A percentile compares a stretch with the other conserved stretches of the same genome.
These are phyloP conservation scores for Septoria petroselini DNA, from an alignment of 2,329 filamentous ascomycete species.

Conservation along the genomic window DNA sequence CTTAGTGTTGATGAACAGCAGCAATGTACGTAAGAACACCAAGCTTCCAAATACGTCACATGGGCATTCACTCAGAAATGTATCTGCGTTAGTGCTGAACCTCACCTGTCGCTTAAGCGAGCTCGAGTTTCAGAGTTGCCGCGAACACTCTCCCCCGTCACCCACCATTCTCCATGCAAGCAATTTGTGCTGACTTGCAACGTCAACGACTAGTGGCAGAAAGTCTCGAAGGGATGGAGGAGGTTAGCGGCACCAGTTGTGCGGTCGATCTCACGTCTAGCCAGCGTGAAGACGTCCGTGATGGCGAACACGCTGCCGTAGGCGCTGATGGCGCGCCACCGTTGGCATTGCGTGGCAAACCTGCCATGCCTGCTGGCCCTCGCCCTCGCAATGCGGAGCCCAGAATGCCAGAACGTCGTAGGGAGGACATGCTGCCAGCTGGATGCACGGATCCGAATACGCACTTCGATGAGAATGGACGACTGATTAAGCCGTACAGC, in stretches of 20 bases:
- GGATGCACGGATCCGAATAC: neutral
- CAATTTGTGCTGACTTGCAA: neutral
- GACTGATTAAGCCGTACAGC: neutral
- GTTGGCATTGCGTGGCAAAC: neutral
- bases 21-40: conserved; percentile 9
- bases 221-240: neutral
- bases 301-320: neutral
- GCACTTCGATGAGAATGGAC: neutral
- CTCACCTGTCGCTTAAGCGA: neutral
- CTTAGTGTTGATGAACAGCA: conserved; percentile 5
- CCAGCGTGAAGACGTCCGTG: neutral
- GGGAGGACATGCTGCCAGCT: neutral
- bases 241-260: no score
- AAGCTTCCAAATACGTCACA: conserved; percentile 3
- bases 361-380: neutral
- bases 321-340: neutral
- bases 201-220: neutral
- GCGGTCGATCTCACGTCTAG: neutral
- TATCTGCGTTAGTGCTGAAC: neutral
- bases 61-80: neutral
- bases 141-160: neutral
- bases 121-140: neutral
- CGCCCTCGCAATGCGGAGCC: neutral
- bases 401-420: neutral
- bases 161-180: neutral